A percentile compares a stretch with the other conserved stretches of the same genome.
Evolutionary conservation across 1,284 basidiomycete species (phyloP).

Genomic region (Rhizoctonia solani): DNA sequence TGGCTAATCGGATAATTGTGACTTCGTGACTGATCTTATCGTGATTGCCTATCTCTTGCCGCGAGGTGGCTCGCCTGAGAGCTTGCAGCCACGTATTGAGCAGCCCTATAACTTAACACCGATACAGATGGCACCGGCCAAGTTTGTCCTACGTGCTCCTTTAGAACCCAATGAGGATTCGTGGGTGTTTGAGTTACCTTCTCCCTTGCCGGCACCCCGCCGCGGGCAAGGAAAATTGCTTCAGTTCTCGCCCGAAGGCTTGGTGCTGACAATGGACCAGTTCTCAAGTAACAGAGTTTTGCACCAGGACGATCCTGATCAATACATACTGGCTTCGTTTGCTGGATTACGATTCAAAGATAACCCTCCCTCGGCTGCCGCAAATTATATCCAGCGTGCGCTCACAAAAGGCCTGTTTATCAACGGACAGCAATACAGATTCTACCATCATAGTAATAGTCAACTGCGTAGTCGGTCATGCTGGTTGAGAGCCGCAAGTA

Average conservation of each 20-base stretch:
- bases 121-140: not conserved
- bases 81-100: not conserved
- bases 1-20: not conserved
- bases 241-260: constrained; percentile 54
- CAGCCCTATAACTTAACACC: not conserved
- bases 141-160: constrained; percentile 48
- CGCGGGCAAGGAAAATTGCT: constrained; percentile 52
- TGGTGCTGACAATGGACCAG: constrained; percentile 54
- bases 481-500: constrained; percentile 58
- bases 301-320: constrained; percentile 56
- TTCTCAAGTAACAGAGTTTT: constrained; percentile 63
- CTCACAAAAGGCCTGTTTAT: constrained; percentile 59
- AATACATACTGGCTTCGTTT: constrained; percentile 61
- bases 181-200: constrained; percentile 52
- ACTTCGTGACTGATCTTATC: not conserved
- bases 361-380: constrained; percentile 50
- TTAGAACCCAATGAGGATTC: constrained; percentile 54
- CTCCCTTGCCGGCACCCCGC: not conserved
- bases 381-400: constrained; percentile 60
- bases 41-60: too few relatives aligned
- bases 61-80: not conserved
- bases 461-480: constrained; percentile 65
- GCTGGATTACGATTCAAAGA: constrained; percentile 58
- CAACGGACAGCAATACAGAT: constrained; percentile 63
- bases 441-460: constrained; percentile 70